Base-by-base conservation (phyloP, 306 rosid species). In the Purshia tridentata region DNA sequence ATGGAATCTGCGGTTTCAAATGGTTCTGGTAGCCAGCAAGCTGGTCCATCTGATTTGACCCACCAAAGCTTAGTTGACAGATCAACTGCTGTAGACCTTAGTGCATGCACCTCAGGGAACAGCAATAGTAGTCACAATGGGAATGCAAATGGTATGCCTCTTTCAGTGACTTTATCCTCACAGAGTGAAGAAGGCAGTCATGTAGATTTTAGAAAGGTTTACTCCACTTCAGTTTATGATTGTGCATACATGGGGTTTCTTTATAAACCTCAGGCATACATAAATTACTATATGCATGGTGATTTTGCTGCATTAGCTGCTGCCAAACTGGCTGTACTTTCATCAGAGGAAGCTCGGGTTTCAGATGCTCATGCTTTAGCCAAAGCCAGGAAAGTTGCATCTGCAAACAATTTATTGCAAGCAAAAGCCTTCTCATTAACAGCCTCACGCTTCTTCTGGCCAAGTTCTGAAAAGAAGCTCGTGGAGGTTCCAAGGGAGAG, bases 401-500 rank as follows among this genome's bases (percentile, higher is more conserved):
- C 91, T 66, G 86, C 72, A 52, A 82, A 83, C 77, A 84, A 73
- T 75, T 65, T 72, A 73, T 82, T 90, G 86, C 99, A 94, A 82
- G 83, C 90, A 73, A 94, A 91, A 81, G 96, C 99, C 39, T 94
- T 94, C 79, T 91, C 96, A 48, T 74, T 75, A 81, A 59, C 79
- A 59, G 97, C 92, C 57, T 87, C 97, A 8, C 96, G 96, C 29
- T 94, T 94, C 89, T 91, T 94, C 84, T 94, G 97, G 99, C 99
- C 99, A 51, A 86, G 86, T 77, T 84, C 84, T 74, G 99, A 94
- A 75, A 94, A 84, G 81, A 94, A 94, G 89, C 96, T 82, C 44
- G 88, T 91, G 81, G 99, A 94, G 81, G 96, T 91, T 68, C 97
- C 99, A 48, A 94, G 97, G 77, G 99, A 94, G 88, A 94, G 99